Evolutionary conservation across 768 basidiomycete species (phyloP), one percentile per base, ranked within the genome.

Genomic region (Pisolithus albus): DNA sequence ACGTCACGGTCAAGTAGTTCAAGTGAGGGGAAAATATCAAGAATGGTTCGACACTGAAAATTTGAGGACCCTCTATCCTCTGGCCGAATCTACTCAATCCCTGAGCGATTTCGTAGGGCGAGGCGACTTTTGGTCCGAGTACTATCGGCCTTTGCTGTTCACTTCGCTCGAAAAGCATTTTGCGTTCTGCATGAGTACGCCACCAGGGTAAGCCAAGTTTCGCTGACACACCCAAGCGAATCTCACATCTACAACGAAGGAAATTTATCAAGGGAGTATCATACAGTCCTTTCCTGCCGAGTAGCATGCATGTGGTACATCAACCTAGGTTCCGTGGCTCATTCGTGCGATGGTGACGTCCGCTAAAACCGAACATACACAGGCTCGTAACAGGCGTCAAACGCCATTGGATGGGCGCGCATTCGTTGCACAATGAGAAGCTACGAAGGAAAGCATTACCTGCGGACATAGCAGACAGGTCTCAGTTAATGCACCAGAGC

Each of bases 101-200:
- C 71, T 96, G 40, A 61, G 75, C 18, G 71, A 78, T 13, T 86
- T 88, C 61, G 79, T 83, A 23, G 74, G 74, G 11, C 76, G 74
- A 51, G 82, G 80, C 19, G 89, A 91, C 55, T 92, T 86, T 61
- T 93, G 90, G 91, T 77, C 83, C 2, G 88, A 91, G 64, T 93
- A 93, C 69, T 95, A 95, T 60, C 75, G 89, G 6, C 92, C 92
- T 9, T 66, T 84, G 50, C 64, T 92, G 46, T 92, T 92, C 69
- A 94, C 92, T 0, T 83, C 84, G 5, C 69, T 94, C 48, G 86
- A 84, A 16, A 88, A 91, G 62, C 91, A 92, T 62, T 93, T 93
- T 68, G 89, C 88, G 10, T 93, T 84, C 70, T 86, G 83, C n/a
- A 92, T 94, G 86, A 92, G 91, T 55, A 92, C 89, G 63, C 73